A percentile compares a stretch with the other conserved stretches of the same genome.
Conservation (phyloP, 2,329 filamentous ascomycete species). For the Diplodia intermedia region DNA sequence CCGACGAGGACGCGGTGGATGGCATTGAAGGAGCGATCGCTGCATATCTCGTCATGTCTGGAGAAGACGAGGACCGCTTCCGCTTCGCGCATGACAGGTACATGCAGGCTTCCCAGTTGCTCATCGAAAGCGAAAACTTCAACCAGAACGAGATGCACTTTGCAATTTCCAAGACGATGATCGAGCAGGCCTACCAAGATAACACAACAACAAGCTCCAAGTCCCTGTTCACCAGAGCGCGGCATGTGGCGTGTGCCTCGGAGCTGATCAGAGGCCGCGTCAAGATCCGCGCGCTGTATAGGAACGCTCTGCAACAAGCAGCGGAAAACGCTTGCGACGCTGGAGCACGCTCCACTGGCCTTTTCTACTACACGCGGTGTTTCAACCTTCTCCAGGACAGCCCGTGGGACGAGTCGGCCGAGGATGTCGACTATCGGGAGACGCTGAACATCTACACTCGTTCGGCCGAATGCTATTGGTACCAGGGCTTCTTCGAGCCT, state of each 20-base stretch:
- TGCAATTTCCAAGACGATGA: constrained; percentile 80
- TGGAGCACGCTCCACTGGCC: constrained; percentile 80
- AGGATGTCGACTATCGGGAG: constrained; percentile 85
- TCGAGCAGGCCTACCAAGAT: constrained; percentile 67
- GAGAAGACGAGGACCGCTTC: constrained; percentile 85
- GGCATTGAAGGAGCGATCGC: constrained; percentile 84
- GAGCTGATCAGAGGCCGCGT: constrained; percentile 75
- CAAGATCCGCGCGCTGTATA: constrained; percentile 67
- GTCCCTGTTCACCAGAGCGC: constrained; percentile 72
- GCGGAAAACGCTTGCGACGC: constrained; percentile 81
- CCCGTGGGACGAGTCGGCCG: constrained; percentile 73
- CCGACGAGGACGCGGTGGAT: constrained; percentile 71
- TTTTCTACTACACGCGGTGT: constrained; percentile 80
- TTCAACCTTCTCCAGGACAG: constrained; percentile 79
- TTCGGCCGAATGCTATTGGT: constrained; percentile 82
- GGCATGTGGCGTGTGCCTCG: constrained; percentile 80
- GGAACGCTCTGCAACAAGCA: constrained; percentile 78
- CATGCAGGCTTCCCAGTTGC: constrained; percentile 69
- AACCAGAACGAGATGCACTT: constrained; percentile 86
- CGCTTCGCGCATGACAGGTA: constrained; percentile 88
- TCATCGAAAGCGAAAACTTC: constrained; percentile 66
- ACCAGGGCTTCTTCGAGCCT: constrained; percentile 73
- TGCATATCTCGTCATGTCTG: constrained; percentile 79
- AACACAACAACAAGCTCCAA: constrained; percentile 63
- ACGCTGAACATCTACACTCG: constrained; percentile 80